These are phyloP conservation scores for Azolla pinnata DNA, from an alignment of 75 land plant species.

Conservation along the genomic window DNA sequence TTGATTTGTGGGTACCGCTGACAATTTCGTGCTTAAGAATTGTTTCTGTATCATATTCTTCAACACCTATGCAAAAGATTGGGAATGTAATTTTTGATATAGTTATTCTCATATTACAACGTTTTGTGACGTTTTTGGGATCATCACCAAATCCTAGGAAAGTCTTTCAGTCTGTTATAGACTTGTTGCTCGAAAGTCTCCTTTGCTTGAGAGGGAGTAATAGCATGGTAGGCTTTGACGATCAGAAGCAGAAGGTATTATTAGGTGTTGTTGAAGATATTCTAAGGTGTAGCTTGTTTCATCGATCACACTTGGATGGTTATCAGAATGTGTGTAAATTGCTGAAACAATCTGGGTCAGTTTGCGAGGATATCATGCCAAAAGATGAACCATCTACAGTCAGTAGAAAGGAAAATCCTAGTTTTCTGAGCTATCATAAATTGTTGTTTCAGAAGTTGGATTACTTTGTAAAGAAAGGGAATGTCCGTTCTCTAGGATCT, in stretches of 20 bases:
- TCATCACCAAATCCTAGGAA: conserved; percentile 38
- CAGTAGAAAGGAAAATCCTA: conserved; percentile 7
- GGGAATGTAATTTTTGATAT: conserved; percentile 6
- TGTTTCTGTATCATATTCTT: conserved; percentile 22
- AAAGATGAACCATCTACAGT: conserved; percentile 2
- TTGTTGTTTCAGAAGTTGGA: conserved; percentile 48
- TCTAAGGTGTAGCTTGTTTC: conserved; percentile 54
- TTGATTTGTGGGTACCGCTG: conserved; percentile 53
- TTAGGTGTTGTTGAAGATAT: conserved; percentile 33
- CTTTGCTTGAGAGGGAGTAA: conserved; percentile 26
- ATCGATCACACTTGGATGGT: conserved; percentile 53
- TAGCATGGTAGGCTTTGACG: conserved; percentile 4
- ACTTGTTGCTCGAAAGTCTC: conserved; percentile 51
- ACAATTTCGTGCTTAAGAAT: conserved; percentile 4
- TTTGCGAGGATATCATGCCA: background rate
- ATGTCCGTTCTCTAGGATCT: conserved; percentile 13
- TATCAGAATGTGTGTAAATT: conserved; percentile 29
- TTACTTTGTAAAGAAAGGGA: conserved; percentile 23
- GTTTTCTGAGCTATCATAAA: conserved; percentile 49
- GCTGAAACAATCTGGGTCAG: background rate
- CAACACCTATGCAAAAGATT: conserved; percentile 6
- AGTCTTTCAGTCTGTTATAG: conserved; percentile 36
- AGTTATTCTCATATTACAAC: conserved; percentile 27
- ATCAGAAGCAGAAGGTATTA: conserved; percentile 7
- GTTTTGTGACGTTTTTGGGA: conserved; percentile 43